Conservation (phyloP, 345 rosid species). For the Corchorus capsularis region DNA sequence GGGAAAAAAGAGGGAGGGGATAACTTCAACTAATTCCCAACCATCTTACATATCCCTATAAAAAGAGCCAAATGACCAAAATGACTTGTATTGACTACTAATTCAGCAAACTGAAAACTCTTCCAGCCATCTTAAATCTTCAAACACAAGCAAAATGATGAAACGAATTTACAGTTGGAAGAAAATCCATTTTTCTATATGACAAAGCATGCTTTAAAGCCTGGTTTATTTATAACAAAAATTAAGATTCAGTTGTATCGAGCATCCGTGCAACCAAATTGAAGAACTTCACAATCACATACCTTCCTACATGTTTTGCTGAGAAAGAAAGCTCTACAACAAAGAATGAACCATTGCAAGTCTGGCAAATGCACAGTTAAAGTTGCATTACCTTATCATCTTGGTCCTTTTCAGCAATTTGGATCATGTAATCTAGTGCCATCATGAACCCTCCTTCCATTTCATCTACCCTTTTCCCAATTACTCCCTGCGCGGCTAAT, state of each 20-base stretch:
- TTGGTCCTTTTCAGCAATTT: slow-evolving; percentile 73
- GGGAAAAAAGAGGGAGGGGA: slow-evolving; percentile 4
- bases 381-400: slow-evolving; percentile 65
- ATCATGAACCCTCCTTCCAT: slow-evolving; percentile 97
- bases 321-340: not conserved
- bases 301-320: not conserved
- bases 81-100: not conserved
- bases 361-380: not conserved
- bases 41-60: not conserved
- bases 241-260: slow-evolving; percentile 1
- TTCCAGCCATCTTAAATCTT: not conserved
- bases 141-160: not conserved
- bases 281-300: not conserved
- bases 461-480: slow-evolving; percentile 91
- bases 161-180: not conserved
- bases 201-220: not conserved
- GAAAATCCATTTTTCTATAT: not conserved
- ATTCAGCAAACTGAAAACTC: not conserved
- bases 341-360: not conserved
- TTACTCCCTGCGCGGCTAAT: slow-evolving; percentile 90
- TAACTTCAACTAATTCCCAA: slow-evolving; percentile 3
- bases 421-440: slow-evolving; percentile 97
- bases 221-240: not conserved
- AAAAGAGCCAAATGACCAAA: not conserved
- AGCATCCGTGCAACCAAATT: not conserved